Percentiles rank a stretch among this genome's conserved stretches.
Evolutionary conservation across 192 early-diverging fungal genomes (phyloP).

Genomic region (Paraglomus brasilianum): DNA sequence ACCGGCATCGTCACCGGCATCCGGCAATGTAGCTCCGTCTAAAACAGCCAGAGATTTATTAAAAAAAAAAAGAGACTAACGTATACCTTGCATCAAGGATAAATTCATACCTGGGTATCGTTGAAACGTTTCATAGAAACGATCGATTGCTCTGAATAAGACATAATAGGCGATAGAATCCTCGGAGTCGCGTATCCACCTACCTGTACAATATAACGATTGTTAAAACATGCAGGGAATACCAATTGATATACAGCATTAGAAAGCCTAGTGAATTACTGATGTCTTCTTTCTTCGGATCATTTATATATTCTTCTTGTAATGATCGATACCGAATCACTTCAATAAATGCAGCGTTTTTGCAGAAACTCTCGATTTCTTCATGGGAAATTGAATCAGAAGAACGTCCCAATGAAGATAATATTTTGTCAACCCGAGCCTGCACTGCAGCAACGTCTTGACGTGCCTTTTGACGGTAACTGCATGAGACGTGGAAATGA

Average conservation of each 20-base stretch:
- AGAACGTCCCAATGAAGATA: conserved; percentile 49
- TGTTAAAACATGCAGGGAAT: conserved; percentile 12
- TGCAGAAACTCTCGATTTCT: conserved; percentile 80
- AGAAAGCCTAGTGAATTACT: conserved; percentile 41
- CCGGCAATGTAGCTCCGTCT: conserved; percentile 21
- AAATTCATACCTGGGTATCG: conserved; percentile 62
- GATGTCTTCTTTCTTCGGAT: conserved; percentile 46
- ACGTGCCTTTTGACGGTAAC: conserved; percentile 79
- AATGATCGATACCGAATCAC: conserved; percentile 66
- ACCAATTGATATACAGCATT: not conserved
- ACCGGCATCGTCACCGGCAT: conserved; percentile 48
- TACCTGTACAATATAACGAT: conserved; percentile 36
- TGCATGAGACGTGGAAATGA: conserved; percentile 30
- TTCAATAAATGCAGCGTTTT: conserved; percentile 68
- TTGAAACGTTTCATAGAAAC: conserved; percentile 54
- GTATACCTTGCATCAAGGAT: not conserved
- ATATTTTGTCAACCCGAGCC: conserved; percentile 44
- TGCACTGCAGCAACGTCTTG: conserved; percentile 58
- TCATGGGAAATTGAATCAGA: conserved; percentile 57
- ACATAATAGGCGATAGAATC: conserved; percentile 64
- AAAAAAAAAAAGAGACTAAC: not conserved
- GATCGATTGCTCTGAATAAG: conserved; percentile 63
- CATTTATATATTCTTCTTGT: conserved; percentile 51
- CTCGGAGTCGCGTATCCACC: conserved; percentile 50
- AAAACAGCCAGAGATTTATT: not conserved